Base-by-base conservation (phyloP, 2,329 filamentous ascomycete genomes). In the Alternaria sp. region DNA sequence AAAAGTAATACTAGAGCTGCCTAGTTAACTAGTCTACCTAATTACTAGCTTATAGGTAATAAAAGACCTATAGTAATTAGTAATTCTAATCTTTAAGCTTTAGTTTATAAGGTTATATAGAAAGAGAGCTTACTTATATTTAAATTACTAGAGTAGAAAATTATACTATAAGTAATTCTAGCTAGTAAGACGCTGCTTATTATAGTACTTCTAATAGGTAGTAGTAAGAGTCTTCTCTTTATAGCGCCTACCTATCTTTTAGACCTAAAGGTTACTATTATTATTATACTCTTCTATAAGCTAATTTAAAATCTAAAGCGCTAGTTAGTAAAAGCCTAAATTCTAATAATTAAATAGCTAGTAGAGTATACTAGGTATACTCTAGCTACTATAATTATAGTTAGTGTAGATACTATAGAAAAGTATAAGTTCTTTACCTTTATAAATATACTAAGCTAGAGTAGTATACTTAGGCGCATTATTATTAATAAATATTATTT, bases 191-290 rank as follows among this genome's bases (percentile, higher is more conserved):
- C 10, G 10, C 26, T 28, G 5, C 26, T 28, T 28, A 28, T 28
- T 28, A 28, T 74, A 11, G 49, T 74, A 14, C 54, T 72, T n/a
- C 69, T 44, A 28, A 73, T 51, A 12, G 58, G 64, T 8, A 58
- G 69, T 21, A 65, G 70, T 9, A 74, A 74, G 64, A 75, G 69
- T 58, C 61, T 75, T 26, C 67, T 75, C 14, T 73, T 74, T 41
- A 74, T 33, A 15, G 47, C 66, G 11, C 68, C 26, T 20, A 15
- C 68, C 55, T 21, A 72, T 28, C 43, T 56, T 73, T 28, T 28
- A 21, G 46, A 68, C n/a, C 26, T 58, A n/a, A 6, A 63, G 4
- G 63, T 72, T 2, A 74, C 57, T 15, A 46, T 75, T 6, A 61
- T 73, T 8, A 54, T 72, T 10, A 60, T 74, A 23, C 71, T 57